Percentiles rank a stretch among this genome's conserved stretches.
Conservation (phyloP, 2,329 filamentous ascomycete genomes). For the Cladophialophora immunda region DNA sequence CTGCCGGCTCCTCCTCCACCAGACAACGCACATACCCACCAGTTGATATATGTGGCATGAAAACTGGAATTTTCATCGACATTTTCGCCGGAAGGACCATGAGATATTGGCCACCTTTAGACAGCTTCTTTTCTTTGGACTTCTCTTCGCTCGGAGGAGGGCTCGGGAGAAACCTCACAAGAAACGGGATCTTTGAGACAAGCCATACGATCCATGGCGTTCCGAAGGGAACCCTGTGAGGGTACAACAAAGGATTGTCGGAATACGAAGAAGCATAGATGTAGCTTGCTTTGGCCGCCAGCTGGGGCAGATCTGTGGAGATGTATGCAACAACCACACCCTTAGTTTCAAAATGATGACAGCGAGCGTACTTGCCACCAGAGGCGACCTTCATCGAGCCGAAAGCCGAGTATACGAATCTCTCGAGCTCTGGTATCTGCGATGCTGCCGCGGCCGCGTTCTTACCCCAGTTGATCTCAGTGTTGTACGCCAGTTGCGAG, state of each 20-base stretch:
- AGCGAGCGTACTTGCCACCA: constrained; percentile 23
- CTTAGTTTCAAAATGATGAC: constrained; percentile 25
- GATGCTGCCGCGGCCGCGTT: constrained; percentile 22
- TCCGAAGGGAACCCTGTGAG: constrained; percentile 20
- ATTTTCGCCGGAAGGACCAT: constrained; percentile 20
- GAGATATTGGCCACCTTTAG: constrained; percentile 18
- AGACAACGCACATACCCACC: constrained; percentile 25
- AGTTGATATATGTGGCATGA: constrained; percentile 24
- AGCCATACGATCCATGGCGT: constrained; percentile 24
- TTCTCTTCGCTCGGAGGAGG: constrained; percentile 1
- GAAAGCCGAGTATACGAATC: constrained; percentile 24
- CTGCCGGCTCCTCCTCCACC: constrained; percentile 23
- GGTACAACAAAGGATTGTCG: constrained; percentile 24
- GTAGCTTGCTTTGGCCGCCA: constrained; percentile 15
- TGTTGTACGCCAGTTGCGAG: constrained; percentile 24
- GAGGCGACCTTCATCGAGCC: constrained; percentile 27
- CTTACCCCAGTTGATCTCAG: constrained; percentile 18
- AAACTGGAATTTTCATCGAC: constrained; percentile 17
- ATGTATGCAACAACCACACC: constrained; percentile 19
- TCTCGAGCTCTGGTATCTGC: constrained; percentile 20
- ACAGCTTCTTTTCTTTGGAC: constrained; percentile 11
- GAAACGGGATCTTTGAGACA: constrained; percentile 19
- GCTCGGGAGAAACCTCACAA: constrained; percentile 17
- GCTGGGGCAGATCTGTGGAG: constrained; percentile 11
- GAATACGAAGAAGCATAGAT: constrained; percentile 20